Evolutionary conservation across 2,329 filamentous ascomycete genomes (phyloP), one percentile per base, ranked within the genome.

Genomic region (Arthrobotrys pseudoclavata): DNA sequence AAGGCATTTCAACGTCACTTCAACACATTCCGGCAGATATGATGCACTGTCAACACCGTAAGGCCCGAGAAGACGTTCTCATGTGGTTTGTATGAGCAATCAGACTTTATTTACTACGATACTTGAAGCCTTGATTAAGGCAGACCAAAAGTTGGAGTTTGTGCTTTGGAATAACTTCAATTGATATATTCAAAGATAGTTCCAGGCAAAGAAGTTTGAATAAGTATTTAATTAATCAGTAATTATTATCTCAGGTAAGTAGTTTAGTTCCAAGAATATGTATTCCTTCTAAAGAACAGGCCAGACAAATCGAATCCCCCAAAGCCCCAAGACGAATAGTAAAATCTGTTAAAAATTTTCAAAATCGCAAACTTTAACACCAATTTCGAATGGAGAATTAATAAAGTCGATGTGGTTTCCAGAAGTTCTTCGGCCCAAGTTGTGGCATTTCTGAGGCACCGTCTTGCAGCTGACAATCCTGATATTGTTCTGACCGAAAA

Each of bases 331-430:
- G 7, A 4, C 31, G 37, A 40, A 13, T 40, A 9, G 13, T 40
- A 7, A 29, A 18, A 48, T 22, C 5, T 48, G 9, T 9, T 48
- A 18, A 48, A 18, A 48, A 9, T 22, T 22, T 22, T 22, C 20
- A 22, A 7, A 22, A 48, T 22, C n/a, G 18, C 3, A 18, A 22
- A 48, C n/a, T 18, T 20, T 22, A 48, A 48, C 45, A 22, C 20
- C 37, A 40, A 40, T 4, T n/a, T n/a, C 15, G 37, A 9, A 40
- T 40, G 37, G 1, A 40, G 37, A 40, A 48, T 48, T 48, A 18
- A 10, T 68, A 77, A 42, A 70, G 48, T 37, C 67, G 52, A 67
- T 68, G 67, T 15, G 67, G 74, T 52, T 26, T 67, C 67, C 67
- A 71, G 37, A 77, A 77, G 42, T 62, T 67, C 18, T 24, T 62